Base-by-base conservation (phyloP, 2,329 filamentous ascomycete genomes). In the Penicillium oxalicum region DNA sequence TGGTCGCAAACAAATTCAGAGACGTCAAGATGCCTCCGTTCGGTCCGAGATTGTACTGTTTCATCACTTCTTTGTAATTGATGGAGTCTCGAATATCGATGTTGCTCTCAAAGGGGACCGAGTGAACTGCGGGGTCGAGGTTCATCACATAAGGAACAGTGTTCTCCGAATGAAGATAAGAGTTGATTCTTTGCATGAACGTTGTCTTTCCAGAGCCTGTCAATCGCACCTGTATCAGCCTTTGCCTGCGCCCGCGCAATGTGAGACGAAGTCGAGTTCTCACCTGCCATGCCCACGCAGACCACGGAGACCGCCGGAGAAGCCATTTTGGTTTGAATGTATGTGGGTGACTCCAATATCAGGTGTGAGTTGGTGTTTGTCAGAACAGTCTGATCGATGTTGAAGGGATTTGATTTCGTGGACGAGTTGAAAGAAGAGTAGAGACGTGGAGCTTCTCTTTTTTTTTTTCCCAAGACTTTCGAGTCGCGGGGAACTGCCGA, bases 61-160 rank as follows among this genome's bases (percentile, higher is more conserved):
- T 94, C 94, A 98, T 98, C 56, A 98, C 93, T 72, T 98, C 91
- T 69, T 95, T 93, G 77, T 98, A 98, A 79, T 98, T 96, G 69
- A 98, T 91, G 26, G 88, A 93, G 72, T 98, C 93, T 63, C 94
- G 89, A 61, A 98, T 98, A 72, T 98, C 93, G 72, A 98, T 97
- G 71, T 98, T 98, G 69, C 87, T 84, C 59, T 95, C 91, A 66
- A 96, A 98, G 3, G 94, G 93, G 5, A 96, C 87, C 58, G 86
- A 88, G 63, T 91, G 81, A 7, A 98, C 93, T 36, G 94, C 93
- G 1, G 93, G 93, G 66, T 98, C 93, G 54, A 98, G 86, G 70
- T 98, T 98, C 66, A 98, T 83, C 50, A 97, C 90, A 69, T 98
- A 98, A 4, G 94, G 93, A 1, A 89, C 84, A 13, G 84, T 80